These are phyloP conservation scores for Ogataea salicorniae DNA, from an alignment of 805 yeast species.

Conservation along the genomic window DNA sequence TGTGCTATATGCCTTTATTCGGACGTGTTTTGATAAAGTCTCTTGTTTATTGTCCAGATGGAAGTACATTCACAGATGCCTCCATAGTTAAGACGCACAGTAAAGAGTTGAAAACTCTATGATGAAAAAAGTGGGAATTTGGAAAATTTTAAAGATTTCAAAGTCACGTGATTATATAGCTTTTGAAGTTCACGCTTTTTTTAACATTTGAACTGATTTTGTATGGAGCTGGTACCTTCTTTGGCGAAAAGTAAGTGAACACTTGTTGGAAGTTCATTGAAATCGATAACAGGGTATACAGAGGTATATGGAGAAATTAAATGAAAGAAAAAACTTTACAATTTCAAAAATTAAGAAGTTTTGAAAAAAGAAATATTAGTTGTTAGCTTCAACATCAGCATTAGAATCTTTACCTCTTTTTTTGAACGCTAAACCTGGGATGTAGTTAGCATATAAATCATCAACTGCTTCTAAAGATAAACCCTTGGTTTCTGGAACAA, in stretches of 20 bases:
- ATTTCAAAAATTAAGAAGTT: background rate
- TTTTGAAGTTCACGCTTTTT: background rate
- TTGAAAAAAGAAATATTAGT: background rate
- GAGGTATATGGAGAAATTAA: too few species aligned
- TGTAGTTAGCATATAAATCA: constrained; percentile 36
- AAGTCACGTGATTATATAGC: constrained; percentile 23
- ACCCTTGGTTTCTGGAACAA: constrained; percentile 52
- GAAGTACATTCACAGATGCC: too few species aligned
- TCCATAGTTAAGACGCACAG: too few species aligned
- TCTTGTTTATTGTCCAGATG: too few species aligned
- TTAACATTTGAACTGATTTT: too few species aligned
- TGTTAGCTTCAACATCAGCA: background rate
- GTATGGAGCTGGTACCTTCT: too few species aligned
- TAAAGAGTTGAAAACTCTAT: background rate
- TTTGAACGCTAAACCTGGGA: background rate
- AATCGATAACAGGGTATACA: too few species aligned
- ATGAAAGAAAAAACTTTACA: too few species aligned
- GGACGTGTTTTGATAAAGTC: background rate
- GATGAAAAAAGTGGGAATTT: constrained; percentile 18
- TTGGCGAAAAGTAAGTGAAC: too few species aligned
- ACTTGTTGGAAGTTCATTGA: too few species aligned
- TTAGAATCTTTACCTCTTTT: background rate
- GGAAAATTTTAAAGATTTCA: constrained; percentile 17
- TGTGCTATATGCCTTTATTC: too few species aligned
- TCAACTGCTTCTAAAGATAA: constrained; percentile 52